phyloP scores from a whole-genome alignment of 2,329 filamentous ascomycete species.

The Fusarium torreyae region DNA sequence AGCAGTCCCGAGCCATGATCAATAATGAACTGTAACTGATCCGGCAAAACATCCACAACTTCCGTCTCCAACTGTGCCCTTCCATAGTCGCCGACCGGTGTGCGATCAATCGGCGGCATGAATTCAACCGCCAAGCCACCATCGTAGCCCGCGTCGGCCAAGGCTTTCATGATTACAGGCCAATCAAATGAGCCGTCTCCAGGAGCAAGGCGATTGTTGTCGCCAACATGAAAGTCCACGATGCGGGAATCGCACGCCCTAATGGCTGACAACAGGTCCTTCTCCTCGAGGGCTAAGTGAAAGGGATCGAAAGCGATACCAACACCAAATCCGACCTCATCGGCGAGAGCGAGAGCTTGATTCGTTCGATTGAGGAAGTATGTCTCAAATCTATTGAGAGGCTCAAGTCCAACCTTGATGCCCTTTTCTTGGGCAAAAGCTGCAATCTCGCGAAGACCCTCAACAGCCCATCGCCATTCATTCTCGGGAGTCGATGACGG shows the following conservation, averaged over 20 bases:
- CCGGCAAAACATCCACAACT: slow-evolving; percentile 17
- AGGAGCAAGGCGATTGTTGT: slow-evolving; percentile 38
- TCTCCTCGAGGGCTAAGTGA: slow-evolving; percentile 37
- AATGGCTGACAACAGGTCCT: slow-evolving; percentile 31
- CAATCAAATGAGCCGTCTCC: slow-evolving; percentile 40
- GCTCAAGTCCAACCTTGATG: slow-evolving; percentile 39
- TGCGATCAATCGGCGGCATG: slow-evolving; percentile 43
- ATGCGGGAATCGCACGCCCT: slow-evolving; percentile 25
- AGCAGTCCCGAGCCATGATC: slow-evolving; percentile 37
- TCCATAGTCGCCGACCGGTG: slow-evolving; percentile 28
- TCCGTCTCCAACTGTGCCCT: slow-evolving; percentile 27
- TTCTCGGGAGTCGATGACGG: slow-evolving; percentile 33
- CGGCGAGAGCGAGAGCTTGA: slow-evolving; percentile 40
- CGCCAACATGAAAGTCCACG: slow-evolving; percentile 37
- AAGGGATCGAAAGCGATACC: slow-evolving; percentile 41
- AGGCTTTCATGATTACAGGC: slow-evolving; percentile 26
- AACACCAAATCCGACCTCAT: slow-evolving; percentile 31
- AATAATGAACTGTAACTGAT: slow-evolving; percentile 40
- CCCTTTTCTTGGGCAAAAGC: slow-evolving; percentile 23
- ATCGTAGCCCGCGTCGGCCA: slow-evolving; percentile 25
- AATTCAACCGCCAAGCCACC: slow-evolving; percentile 37
- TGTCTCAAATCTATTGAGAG: slow-evolving; percentile 44
- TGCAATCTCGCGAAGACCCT: slow-evolving; percentile 31
- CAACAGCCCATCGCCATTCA: slow-evolving; percentile 41
- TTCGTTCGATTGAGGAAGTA: slow-evolving; percentile 43